Percentiles rank a stretch among this genome's conserved stretches.
Evolutionary conservation across 495 filamentous ascomycete species (phyloP).

Genomic region (Aspergillus biplanus): DNA sequence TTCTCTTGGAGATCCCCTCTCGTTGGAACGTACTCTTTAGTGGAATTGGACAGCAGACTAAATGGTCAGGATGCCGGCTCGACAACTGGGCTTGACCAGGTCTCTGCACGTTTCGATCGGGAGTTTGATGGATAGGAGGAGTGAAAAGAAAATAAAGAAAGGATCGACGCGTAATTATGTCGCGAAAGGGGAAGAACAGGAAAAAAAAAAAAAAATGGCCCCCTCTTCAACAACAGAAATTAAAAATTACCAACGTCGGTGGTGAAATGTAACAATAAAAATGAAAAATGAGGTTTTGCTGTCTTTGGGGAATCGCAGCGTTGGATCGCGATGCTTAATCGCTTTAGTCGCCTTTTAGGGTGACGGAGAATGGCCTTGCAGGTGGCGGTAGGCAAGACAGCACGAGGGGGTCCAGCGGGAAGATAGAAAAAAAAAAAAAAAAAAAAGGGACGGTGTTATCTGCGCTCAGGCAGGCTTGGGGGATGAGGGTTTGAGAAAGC

Average conservation of each 20-base stretch:
- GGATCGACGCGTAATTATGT: constrained; percentile 28
- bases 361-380: constrained; percentile 52
- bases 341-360: constrained; percentile 51
- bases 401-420: constrained; percentile 39
- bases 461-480: constrained; percentile 29
- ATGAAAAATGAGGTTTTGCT: constrained; percentile 28
- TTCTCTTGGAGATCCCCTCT: constrained; percentile 21
- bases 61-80: neutral
- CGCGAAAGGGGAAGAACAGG: constrained; percentile 22
- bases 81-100: constrained; percentile 8
- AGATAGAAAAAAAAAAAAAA: constrained; percentile 24
- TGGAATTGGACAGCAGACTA: constrained; percentile 14
- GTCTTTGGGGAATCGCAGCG: constrained; percentile 33
- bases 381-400: constrained; percentile 46
- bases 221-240: constrained; percentile 17
- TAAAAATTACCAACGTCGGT: constrained; percentile 20
- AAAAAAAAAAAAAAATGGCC: constrained; percentile 26
- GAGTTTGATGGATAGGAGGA: constrained; percentile 20
- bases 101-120: constrained; percentile 17
- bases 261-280: constrained; percentile 25
- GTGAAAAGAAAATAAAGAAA: constrained; percentile 26
- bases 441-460: constrained; percentile 30
- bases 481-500: constrained; percentile 30
- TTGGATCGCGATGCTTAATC: constrained; percentile 54
- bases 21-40: constrained; percentile 32